These are phyloP conservation scores for Podaxis pistillaris DNA, from an alignment of 768 basidiomycete species.

Conservation along the genomic window DNA sequence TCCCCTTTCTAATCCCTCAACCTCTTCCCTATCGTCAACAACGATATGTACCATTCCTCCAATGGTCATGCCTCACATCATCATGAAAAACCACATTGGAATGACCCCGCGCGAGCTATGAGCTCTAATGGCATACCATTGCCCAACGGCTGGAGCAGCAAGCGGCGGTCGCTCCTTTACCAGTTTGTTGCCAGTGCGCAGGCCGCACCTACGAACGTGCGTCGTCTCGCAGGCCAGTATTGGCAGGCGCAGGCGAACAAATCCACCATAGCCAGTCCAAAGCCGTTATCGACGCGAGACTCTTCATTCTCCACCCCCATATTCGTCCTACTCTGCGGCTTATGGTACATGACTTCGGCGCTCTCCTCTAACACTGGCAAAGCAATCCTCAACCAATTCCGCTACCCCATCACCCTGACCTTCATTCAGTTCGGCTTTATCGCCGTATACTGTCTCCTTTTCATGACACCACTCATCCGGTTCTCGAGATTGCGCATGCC, in stretches of 20 bases:
- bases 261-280: constrained; percentile 7
- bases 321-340: constrained; percentile 78
- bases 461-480: constrained; percentile 72
- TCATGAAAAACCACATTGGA: constrained; percentile 23
- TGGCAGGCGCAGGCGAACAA: constrained; percentile 5
- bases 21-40: constrained; percentile 3
- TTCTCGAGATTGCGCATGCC: constrained; percentile 72
- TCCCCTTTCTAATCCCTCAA: constrained; percentile 9
- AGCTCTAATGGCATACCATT: constrained; percentile 29
- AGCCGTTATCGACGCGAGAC: constrained; percentile 30
- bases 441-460: constrained; percentile 78
- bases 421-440: constrained; percentile 98
- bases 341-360: constrained; percentile 95
- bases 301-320: constrained; percentile 34
- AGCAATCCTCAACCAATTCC: constrained; percentile 87
- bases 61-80: constrained; percentile 24
- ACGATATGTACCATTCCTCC: constrained; percentile 25
- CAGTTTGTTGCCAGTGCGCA: constrained; percentile 1
- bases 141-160: constrained; percentile 9
- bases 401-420: constrained; percentile 94
- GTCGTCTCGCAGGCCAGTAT: constrained; percentile 7
- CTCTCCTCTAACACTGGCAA: constrained; percentile 97
- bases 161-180: constrained; percentile 3
- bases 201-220: constrained; percentile 3
- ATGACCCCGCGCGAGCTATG: constrained; percentile 27